These are phyloP conservation scores for Calonectria hawksworthii DNA, from an alignment of 2,329 filamentous ascomycete species.

Conservation along the genomic window DNA sequence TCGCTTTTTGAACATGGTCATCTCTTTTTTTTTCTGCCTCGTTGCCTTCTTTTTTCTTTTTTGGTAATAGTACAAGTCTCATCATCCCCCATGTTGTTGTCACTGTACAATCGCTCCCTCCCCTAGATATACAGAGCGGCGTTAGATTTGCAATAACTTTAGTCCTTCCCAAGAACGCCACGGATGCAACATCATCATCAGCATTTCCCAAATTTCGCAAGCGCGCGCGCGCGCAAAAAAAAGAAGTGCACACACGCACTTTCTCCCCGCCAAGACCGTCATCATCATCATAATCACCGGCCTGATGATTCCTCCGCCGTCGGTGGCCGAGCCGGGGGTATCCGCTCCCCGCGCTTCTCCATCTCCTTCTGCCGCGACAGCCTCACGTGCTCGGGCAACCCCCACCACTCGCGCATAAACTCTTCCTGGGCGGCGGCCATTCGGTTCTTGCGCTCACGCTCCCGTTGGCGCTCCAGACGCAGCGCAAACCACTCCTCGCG, in stretches of 20 bases:
- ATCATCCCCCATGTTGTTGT: background rate
- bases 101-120: constrained; percentile 34
- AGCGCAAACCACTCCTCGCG: constrained; percentile 93
- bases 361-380: constrained; percentile 64
- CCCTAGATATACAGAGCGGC: constrained; percentile 32
- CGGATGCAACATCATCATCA: constrained; percentile 37
- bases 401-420: constrained; percentile 78
- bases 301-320: constrained; percentile 24
- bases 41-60: constrained; percentile 1
- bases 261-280: background rate
- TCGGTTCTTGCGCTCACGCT: constrained; percentile 74
- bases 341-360: constrained; percentile 63
- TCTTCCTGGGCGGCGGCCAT: constrained; percentile 74
- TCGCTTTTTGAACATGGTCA: background rate
- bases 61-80: constrained; percentile 29
- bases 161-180: constrained; percentile 38
- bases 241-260: background rate
- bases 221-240: background rate
- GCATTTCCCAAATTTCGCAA: background rate
- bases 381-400: constrained; percentile 69
- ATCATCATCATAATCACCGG: background rate
- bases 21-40: background rate
- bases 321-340: constrained; percentile 55
- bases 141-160: constrained; percentile 39
- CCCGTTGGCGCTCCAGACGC: constrained; percentile 77